phyloP scores from a whole-genome alignment of 2,329 filamentous ascomycete species.

The Dactylellina sp. region DNA sequence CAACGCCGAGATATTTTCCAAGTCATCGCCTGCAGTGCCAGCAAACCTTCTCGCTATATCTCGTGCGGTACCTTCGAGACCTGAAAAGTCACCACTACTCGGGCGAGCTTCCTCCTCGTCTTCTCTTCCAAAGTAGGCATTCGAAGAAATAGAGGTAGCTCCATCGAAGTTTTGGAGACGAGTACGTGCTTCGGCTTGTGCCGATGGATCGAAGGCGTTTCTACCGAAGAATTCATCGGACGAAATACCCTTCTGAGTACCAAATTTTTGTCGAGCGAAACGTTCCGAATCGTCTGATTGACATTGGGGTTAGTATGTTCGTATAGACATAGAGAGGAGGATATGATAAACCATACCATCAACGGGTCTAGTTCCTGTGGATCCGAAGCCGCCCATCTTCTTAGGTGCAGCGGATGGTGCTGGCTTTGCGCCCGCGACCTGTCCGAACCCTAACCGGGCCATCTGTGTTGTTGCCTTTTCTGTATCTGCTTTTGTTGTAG shows the following conservation, averaged over 20 bases:
- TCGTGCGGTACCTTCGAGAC: conserved; percentile 91
- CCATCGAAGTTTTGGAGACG: conserved; percentile 93
- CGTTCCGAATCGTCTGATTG: conserved; percentile 77
- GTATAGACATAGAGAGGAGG: not conserved
- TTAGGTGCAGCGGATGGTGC: conserved; percentile 73
- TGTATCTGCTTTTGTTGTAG: conserved; percentile 77
- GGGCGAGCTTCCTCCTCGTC: conserved; percentile 75
- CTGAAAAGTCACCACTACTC: conserved; percentile 72
- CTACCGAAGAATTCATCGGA: conserved; percentile 99
- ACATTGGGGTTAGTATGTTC: conserved; percentile 58
- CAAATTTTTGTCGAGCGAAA: conserved; percentile 89
- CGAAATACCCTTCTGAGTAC: conserved; percentile 91
- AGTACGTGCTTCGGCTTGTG: conserved; percentile 85
- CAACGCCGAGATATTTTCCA: conserved; percentile 86
- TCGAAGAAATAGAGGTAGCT: conserved; percentile 90
- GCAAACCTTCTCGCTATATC: conserved; percentile 96
- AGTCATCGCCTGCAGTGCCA: conserved; percentile 92
- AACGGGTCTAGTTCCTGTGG: conserved; percentile 78
- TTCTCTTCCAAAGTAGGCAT: conserved; percentile 94
- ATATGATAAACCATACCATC: conserved; percentile 68
- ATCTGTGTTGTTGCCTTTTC: conserved; percentile 92
- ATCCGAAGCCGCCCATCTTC: conserved; percentile 87
- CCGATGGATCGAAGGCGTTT: conserved; percentile 81
- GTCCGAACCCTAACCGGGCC: conserved; percentile 85
- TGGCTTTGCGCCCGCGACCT: conserved; percentile 75